Conservation (phyloP, 768 basidiomycete genomes). For the Termitomyces sp. region DNA sequence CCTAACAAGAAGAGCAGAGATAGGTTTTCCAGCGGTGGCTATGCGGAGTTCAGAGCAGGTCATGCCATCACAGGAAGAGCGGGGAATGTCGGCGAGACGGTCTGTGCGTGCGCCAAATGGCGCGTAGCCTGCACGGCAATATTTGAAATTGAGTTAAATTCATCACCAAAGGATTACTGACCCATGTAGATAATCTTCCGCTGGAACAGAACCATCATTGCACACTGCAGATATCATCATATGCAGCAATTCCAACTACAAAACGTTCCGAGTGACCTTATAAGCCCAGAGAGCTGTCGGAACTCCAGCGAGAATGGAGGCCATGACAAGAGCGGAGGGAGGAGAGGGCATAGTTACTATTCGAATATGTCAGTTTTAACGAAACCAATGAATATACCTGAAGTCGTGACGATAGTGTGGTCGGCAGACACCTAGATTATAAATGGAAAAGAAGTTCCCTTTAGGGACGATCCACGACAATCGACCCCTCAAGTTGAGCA, state of each 20-base stretch:
- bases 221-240: constrained; percentile 24
- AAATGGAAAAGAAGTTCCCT: too few species aligned
- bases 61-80: background rate
- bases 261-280: constrained; percentile 17
- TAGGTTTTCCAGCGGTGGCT: background rate
- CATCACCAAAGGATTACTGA: background rate
- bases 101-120: constrained; percentile 35
- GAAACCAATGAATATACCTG: too few species aligned
- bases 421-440: too few species aligned
- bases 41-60: constrained; percentile 15
- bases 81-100: constrained; percentile 17
- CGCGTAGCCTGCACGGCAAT: constrained; percentile 21
- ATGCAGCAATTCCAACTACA: background rate
- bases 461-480: too few species aligned
- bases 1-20: background rate
- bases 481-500: too few species aligned
- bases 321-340: constrained; percentile 23
- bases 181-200: constrained; percentile 48
- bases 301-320: constrained; percentile 27
- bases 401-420: too few species aligned
- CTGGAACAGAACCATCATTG: constrained; percentile 43
- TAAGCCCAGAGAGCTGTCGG: constrained; percentile 35
- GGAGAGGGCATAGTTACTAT: background rate
- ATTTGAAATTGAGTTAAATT: background rate
- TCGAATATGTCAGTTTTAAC: too few species aligned